Base-by-base conservation (phyloP, 2,329 filamentous ascomycete genomes). In the Colletotrichum siamense region DNA sequence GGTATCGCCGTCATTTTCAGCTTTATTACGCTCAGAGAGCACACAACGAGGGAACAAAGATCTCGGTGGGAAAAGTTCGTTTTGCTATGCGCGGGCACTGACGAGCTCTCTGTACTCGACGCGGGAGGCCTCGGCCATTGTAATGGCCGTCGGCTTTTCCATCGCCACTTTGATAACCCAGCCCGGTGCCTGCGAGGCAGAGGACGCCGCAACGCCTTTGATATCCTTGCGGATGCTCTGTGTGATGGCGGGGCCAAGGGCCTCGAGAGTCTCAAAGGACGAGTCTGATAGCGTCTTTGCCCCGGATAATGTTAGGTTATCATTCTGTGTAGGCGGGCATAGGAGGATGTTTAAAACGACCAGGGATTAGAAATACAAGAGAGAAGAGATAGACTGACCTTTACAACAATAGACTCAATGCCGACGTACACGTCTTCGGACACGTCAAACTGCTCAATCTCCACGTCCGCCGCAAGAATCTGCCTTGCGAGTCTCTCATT, bases 81-180 rank as follows among this genome's bases (percentile, higher is more conserved):
- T n/a, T 65, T 71, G 66, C 34, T 72, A 52, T 9, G 36, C n/a
- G 26, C 32, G 32, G 52, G 22, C 12, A 22, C 28, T 15, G 15
- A 36, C 30, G 10, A 30, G 55, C 26, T 71, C 69, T 59, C 75
- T 73, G n/a, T 77, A 74, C 82, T 95, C 93, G 8, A 96, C 92
- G 6, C 89, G 88, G 0, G 94, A 93, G 13, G 92, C 93, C 78
- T 95, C 94, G 3, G 94, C 94, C 79, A 94, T 91, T 1, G 92
- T 90, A 24, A 96, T 92, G 0, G 94, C 94, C 15, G 93, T 92
- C 4, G 94, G 94, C 85, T 96, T 96, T 83, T 93, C 92, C 68
- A 96, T 85, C 28, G 87, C 86, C 49, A 96, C 88, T 76, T 88
- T 89, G 67, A 96, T 85, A 73, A 87, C 87, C 84, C 90, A 89